Base-by-base conservation (phyloP, 176 grass and related monocot species). In the Oryza meyeriana region DNA sequence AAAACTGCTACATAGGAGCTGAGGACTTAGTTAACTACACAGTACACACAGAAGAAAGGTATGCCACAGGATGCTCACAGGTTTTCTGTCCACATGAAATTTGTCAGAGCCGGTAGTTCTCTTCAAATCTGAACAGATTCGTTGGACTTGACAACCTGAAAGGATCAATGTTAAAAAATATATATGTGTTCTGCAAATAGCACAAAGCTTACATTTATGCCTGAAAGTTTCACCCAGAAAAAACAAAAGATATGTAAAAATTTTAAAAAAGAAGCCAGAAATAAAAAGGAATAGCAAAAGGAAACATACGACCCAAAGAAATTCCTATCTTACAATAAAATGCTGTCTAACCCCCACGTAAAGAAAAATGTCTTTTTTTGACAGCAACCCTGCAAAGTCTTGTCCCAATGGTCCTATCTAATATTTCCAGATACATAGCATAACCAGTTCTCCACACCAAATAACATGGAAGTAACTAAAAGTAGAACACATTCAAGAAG, bases 71-170 rank as follows among this genome's bases (percentile, higher is more conserved):
- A 36, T 61, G 89, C 84, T 85, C 68, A 94, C 93, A 66, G 83
- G 29, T 85, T 72, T 85, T 66, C 85, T 69, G 45, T 89, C 81
- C 10, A 69, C 11, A 27, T 64, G 64, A 81, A 33, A 68, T 61
- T 79, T 64, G 57, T 72, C 57, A 25, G 14, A 44, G 44, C 72
- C 66, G 26, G 62, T 62, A 65, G 28, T 50, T 69, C 47, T 92
- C 58, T 82, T 85, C 64, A 79, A 24, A 71, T 90, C 74, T 68
- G 68, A 40, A 16, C 10, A 69, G 47, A 69, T 80, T 31, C 36
- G 83, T 76, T 76, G 87, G 80, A 79, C 74, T 66, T 81, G 69
- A 87, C 81, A 61, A 76, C 76, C 85, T 88, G 84, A 77, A 29
- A 67, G 67, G 10, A 27, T 0, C 2, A 31, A 66, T 45, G 70